A percentile compares a stretch with the other conserved stretches of the same genome.
These are phyloP conservation scores for Claviceps humidiphila DNA, from an alignment of 2,329 filamentous ascomycete species.

Conservation along the genomic window DNA sequence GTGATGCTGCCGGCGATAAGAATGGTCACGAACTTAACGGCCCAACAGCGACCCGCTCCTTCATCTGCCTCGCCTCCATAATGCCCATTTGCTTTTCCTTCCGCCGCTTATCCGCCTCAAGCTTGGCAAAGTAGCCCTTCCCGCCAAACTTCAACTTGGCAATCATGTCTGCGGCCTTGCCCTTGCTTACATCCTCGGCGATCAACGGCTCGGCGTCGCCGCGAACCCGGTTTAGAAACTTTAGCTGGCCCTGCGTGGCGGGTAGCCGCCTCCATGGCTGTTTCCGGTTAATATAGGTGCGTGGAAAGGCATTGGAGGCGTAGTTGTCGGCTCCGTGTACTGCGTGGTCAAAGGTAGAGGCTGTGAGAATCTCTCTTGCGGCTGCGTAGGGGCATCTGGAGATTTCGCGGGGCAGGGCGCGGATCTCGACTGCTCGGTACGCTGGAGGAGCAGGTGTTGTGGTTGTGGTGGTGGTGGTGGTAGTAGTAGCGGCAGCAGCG, in stretches of 20 bases:
- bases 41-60: conserved; percentile 43
- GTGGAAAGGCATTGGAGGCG: conserved; percentile 52
- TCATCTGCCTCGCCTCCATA: conserved; percentile 26
- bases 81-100: conserved; percentile 24
- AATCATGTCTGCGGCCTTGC: conserved; percentile 79
- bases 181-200: conserved; percentile 53
- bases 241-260: conserved; percentile 53
- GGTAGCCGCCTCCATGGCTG: conserved; percentile 57
- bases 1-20: not conserved
- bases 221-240: conserved; percentile 55
- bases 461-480: not conserved
- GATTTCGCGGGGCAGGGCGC: conserved; percentile 28
- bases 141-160: conserved; percentile 82
- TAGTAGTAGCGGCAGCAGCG: not conserved
- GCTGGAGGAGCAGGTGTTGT: conserved; percentile 10
- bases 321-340: conserved; percentile 79
- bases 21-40: conserved; percentile 24
- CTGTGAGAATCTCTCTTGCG: conserved; percentile 54
- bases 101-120: conserved; percentile 39
- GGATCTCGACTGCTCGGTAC: conserved; percentile 35
- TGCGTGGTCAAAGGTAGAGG: conserved; percentile 56
- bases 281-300: conserved; percentile 49
- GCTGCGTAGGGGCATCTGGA: conserved; percentile 50
- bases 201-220: conserved; percentile 38
- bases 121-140: conserved; percentile 43